Evolutionary conservation across 306 rosid genomes (phyloP).

Genomic region (Fragaria iinumae): DNA sequence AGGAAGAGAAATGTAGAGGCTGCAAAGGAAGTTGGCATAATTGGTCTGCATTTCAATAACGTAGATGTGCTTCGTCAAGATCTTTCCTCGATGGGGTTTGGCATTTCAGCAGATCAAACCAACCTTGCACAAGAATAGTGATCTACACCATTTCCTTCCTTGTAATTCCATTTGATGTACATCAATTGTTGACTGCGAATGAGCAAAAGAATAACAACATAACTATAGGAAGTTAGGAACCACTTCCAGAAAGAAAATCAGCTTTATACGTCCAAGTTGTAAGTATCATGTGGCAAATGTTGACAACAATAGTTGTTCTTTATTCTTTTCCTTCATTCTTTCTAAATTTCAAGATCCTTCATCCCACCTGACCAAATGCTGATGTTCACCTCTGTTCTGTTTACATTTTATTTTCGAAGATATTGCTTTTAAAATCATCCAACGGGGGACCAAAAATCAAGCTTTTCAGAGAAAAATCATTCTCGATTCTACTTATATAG

Average conservation of each 20-base stretch:
- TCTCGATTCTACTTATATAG: too few relatives aligned
- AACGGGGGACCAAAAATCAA: too few relatives aligned
- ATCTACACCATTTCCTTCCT: not conserved
- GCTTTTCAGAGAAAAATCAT: too few relatives aligned
- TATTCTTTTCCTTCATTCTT: not conserved
- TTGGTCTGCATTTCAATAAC: conserved; percentile 68
- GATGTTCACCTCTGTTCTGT: too few relatives aligned
- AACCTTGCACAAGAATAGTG: not conserved
- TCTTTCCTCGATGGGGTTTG: conserved; percentile 55
- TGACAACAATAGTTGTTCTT: not conserved
- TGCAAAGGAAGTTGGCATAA: conserved; percentile 68
- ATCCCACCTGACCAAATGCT: too few relatives aligned
- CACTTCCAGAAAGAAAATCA: not conserved
- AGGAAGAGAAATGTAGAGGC: conserved; percentile 74
- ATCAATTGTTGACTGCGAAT: not conserved
- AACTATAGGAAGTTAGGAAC: too few relatives aligned
- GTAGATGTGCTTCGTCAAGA: conserved; percentile 50
- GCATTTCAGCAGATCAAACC: conserved; percentile 34
- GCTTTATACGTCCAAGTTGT: not conserved
- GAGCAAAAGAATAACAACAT: not conserved
- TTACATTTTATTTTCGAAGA: too few relatives aligned
- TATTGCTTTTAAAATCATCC: too few relatives aligned
- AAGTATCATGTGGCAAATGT: not conserved
- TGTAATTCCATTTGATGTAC: not conserved
- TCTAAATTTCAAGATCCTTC: not conserved